Conservation (phyloP, 2,329 filamentous ascomycete genomes). For the Allantophomopsis cytisporea region DNA sequence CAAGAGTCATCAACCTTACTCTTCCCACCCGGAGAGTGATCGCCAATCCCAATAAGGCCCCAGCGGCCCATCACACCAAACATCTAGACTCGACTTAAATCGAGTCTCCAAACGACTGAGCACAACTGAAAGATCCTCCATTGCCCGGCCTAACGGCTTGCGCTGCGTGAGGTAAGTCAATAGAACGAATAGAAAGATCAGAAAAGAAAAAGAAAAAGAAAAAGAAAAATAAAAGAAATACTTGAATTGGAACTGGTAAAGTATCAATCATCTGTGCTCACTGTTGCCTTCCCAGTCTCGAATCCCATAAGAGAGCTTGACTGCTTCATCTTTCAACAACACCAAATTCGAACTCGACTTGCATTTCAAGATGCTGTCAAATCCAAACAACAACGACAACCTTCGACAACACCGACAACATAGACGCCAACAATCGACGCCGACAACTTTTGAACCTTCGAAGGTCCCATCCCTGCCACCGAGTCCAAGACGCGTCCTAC, state of each 20-base stretch:
- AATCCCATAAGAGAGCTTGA: slow-evolving; percentile 34
- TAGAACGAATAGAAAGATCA: no score
- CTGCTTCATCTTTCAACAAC: slow-evolving; percentile 33
- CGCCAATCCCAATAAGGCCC: no score
- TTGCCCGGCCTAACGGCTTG: slow-evolving; percentile 73
- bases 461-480: slow-evolving; percentile 55
- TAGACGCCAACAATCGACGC: slow-evolving; percentile 79
- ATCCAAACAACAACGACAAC: slow-evolving; percentile 56
- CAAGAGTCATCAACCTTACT: no score
- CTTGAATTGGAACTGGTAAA: no score
- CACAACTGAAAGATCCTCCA: slow-evolving; percentile 22
- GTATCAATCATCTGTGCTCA: slow-evolving; percentile 12
- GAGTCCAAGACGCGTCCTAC: slow-evolving; percentile 38
- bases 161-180: slow-evolving; percentile 61
- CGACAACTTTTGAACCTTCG: slow-evolving; percentile 61
- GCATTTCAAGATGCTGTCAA: slow-evolving; percentile 67
- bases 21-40: no score
- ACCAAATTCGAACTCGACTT: slow-evolving; percentile 54
- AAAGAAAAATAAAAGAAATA: neutral
- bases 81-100: slow-evolving; percentile 3
- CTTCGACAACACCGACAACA: slow-evolving; percentile 64
- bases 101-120: slow-evolving; percentile 32
- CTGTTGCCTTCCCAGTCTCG: slow-evolving; percentile 23
- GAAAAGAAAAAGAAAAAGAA: slow-evolving; percentile 6
- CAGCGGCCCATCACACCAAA: no score